phyloP scores from a whole-genome alignment of 495 filamentous ascomycete genomes.

The Annulohypoxylon maeteangense region DNA sequence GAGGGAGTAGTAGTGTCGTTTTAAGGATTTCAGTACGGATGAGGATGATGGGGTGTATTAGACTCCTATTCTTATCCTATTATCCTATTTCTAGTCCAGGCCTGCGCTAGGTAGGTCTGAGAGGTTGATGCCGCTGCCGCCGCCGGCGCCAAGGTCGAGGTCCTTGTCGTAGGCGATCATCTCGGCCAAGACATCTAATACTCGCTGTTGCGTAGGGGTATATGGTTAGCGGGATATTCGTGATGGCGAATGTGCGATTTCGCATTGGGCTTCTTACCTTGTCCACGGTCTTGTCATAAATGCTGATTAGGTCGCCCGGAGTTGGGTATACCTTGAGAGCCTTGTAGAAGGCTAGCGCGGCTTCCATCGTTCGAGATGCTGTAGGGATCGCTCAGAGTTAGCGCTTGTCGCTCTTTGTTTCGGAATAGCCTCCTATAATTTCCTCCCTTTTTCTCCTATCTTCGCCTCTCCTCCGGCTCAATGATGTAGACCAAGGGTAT shows the following conservation, averaged over 20 bases:
- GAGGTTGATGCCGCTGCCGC: conserved; percentile 38
- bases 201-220: conserved; percentile 64
- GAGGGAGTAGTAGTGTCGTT: conserved; percentile 28
- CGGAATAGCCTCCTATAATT: not conserved
- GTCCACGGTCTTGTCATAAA: conserved; percentile 97
- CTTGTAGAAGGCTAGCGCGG: conserved; percentile 95
- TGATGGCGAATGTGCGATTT: not conserved
- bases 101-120: conserved; percentile 56
- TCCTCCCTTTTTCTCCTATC: not conserved
- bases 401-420: conserved; percentile 40
- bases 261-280: conserved; percentile 65
- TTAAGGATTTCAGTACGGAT: not conserved
- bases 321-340: conserved; percentile 98
- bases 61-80: not conserved
- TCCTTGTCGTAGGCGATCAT: conserved; percentile 92
- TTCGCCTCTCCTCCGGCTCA: not conserved
- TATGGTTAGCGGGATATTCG: conserved; percentile 31
- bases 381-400: conserved; percentile 33
- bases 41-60: not conserved
- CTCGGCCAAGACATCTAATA: conserved; percentile 93
- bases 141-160: conserved; percentile 68
- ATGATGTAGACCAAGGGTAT: not conserved
- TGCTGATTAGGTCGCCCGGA: conserved; percentile 88
- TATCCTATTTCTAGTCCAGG: conserved; percentile 52
- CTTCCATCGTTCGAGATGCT: conserved; percentile 81